Conservation (phyloP, 208 protist species). For the Crithidia brevicula region DNA sequence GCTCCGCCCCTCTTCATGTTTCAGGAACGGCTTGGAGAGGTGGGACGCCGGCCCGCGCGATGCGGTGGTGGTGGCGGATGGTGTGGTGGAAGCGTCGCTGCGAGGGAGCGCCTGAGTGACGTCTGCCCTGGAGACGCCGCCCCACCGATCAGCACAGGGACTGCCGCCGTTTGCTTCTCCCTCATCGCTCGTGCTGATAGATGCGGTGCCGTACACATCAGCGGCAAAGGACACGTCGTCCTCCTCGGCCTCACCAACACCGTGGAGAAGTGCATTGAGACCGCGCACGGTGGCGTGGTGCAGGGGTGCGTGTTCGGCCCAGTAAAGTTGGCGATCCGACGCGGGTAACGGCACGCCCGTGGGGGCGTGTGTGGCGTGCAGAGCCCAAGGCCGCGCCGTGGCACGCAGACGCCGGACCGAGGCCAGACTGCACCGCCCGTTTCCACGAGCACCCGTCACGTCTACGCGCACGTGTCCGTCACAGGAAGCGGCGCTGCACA, state of each 20-base stretch:
- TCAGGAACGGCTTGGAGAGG: too few species aligned
- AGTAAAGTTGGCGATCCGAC: slow-evolving; percentile 18
- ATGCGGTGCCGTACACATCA: background rate
- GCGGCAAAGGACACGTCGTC: background rate
- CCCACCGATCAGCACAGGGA: too few species aligned
- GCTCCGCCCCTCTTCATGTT: too few species aligned
- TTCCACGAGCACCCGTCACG: background rate
- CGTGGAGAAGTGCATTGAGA: slow-evolving; percentile 26
- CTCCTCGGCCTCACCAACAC: slow-evolving; percentile 26
- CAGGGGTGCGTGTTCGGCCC: slow-evolving; percentile 29
- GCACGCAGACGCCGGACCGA: slow-evolving; percentile 6
- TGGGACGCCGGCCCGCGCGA: too few species aligned
- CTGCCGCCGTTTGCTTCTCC: too few species aligned
- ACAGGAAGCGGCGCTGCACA: background rate
- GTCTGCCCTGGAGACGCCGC: too few species aligned
- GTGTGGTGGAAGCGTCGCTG: too few species aligned
- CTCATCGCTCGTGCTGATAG: background rate
- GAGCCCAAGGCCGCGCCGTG: background rate
- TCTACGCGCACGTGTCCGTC: background rate
- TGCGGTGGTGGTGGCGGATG: too few species aligned
- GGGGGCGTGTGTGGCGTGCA: slow-evolving; percentile 1
- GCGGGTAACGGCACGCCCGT: slow-evolving; percentile 4
- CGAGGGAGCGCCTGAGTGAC: too few species aligned
- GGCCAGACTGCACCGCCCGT: background rate
- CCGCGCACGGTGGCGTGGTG: slow-evolving; percentile 15